These are phyloP conservation scores for Xylariaceae sp. DNA, from an alignment of 2,329 filamentous ascomycete species.

Conservation along the genomic window DNA sequence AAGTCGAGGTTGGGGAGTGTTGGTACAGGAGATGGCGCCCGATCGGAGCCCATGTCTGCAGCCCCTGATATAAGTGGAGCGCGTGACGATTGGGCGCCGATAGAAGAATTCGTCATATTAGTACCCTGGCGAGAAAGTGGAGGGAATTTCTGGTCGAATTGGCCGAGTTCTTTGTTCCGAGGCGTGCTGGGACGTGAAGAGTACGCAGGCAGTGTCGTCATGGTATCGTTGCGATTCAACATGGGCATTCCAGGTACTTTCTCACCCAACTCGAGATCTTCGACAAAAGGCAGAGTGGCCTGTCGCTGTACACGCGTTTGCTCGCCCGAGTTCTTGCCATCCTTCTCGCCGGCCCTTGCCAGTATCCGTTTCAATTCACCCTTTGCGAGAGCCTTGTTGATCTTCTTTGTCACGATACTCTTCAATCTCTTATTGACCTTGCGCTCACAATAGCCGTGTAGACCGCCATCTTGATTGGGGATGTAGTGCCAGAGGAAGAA, in stretches of 20 bases:
- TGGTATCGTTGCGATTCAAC: conserved; percentile 55
- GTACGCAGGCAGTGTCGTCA: conserved; percentile 58
- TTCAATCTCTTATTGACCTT: conserved; percentile 85
- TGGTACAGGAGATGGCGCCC: conserved; percentile 36
- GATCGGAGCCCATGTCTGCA: conserved; percentile 53
- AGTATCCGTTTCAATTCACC: conserved; percentile 59
- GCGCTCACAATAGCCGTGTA: conserved; percentile 80
- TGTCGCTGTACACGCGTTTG: conserved; percentile 47
- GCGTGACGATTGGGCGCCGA: conserved; percentile 58
- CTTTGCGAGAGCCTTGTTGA: conserved; percentile 81
- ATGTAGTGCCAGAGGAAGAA: conserved; percentile 93
- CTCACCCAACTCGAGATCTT: conserved; percentile 44
- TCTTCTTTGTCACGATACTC: conserved; percentile 77
- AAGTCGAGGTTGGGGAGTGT: conserved; percentile 33
- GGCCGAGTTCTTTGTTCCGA: conserved; percentile 47
- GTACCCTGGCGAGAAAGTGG: conserved; percentile 37
- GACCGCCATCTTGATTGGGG: conserved; percentile 69
- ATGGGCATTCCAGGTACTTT: conserved; percentile 55
- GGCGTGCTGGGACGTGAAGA: conserved; percentile 54
- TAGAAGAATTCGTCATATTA: conserved; percentile 51
- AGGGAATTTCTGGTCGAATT: conserved; percentile 48
- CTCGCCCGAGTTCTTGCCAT: conserved; percentile 51
- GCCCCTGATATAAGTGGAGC: conserved; percentile 57
- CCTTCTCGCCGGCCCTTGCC: conserved; percentile 47
- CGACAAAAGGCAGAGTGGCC: conserved; percentile 63